phyloP scores from a whole-genome alignment of 2,329 filamentous ascomycete genomes.

The Beauveria sp. region DNA sequence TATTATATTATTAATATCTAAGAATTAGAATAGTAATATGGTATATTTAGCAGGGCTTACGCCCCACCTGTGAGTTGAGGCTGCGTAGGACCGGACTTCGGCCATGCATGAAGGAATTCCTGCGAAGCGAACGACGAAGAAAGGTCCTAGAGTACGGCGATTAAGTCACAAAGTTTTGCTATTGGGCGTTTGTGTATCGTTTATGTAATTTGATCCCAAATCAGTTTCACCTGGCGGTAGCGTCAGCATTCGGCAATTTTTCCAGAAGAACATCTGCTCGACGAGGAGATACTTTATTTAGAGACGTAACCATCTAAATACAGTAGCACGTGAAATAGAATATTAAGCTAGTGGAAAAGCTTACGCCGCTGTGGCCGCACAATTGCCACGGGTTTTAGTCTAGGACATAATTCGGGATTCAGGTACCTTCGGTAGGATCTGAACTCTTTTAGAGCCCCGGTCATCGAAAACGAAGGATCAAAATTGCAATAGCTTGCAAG shows the following conservation, averaged over 20 bases:
- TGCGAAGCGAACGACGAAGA: too few species aligned
- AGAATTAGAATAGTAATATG: conserved; percentile 5
- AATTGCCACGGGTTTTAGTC: neutral
- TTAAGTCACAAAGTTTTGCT: too few species aligned
- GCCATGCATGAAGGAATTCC: neutral
- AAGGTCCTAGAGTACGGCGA: too few species aligned
- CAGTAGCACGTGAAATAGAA: neutral
- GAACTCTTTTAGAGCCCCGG: neutral
- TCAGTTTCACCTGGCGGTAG: neutral
- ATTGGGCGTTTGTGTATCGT: neutral
- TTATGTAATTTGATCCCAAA: too few species aligned
- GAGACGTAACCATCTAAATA: neutral
- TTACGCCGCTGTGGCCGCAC: neutral
- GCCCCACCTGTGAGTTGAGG: conserved; percentile 3
- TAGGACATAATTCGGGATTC: conserved; percentile 10
- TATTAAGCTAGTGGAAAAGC: neutral
- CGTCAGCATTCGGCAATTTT: neutral
- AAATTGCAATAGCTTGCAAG: neutral
- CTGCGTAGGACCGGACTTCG: conserved; percentile 2
- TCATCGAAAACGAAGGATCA: too few species aligned
- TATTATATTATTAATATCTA: conserved; percentile 7
- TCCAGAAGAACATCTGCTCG: too few species aligned
- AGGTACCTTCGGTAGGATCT: neutral
- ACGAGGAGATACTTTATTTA: neutral
- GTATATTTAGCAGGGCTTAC: neutral